Base-by-base conservation (phyloP, 2,329 filamentous ascomycete genomes). In the Chaetomiaceae sp. region DNA sequence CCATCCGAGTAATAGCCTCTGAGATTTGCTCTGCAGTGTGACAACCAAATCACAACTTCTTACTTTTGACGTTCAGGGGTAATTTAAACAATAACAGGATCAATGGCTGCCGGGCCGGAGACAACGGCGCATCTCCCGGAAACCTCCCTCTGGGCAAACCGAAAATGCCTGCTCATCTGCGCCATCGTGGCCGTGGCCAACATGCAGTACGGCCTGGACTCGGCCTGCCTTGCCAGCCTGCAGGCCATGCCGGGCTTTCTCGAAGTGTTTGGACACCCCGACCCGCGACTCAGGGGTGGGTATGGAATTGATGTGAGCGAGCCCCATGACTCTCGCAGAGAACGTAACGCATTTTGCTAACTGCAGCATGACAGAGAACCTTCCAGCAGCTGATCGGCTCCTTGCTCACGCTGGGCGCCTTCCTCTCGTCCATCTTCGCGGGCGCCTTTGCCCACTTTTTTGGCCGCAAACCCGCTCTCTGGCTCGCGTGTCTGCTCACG, bases 301-400 rank as follows among this genome's bases (percentile, higher is more conserved):
- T 76, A 75, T 54, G 69, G 69, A 0, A 76, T 76, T 27, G 71
- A 70, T 47, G 71, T 69, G 63, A 17, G 34, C 14, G 5, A 11
- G 3, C 44, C 20, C 4, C 7, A 14, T 22, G 11, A 15, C 11
- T 42, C 15, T 15, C 19, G n/a, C n/a, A n/a, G n/a, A n/a, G n/a
- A n/a, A n/a, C n/a, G n/a, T n/a, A n/a, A n/a, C n/a, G n/a, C n/a
- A n/a, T n/a, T n/a, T 34, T 34, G 22, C 25, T 17, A 17, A 39
- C n/a, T 6, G 9, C 40, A 22, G 7, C 38, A 14, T 39, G 49
- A 29, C 51, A 76, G 68, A 71, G 71, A 17, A 77, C 73, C 0
- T 75, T 78, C n/a, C 76, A 80, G 56, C 73, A 75, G 57, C 69
- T 80, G 3, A 79, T 80, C 58, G 72, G 72, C n/a, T 79, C 75